Evolutionary conservation across 176 grass and related monocot species (phyloP).

Genomic region (Rhipidocladum racemiflorum): DNA sequence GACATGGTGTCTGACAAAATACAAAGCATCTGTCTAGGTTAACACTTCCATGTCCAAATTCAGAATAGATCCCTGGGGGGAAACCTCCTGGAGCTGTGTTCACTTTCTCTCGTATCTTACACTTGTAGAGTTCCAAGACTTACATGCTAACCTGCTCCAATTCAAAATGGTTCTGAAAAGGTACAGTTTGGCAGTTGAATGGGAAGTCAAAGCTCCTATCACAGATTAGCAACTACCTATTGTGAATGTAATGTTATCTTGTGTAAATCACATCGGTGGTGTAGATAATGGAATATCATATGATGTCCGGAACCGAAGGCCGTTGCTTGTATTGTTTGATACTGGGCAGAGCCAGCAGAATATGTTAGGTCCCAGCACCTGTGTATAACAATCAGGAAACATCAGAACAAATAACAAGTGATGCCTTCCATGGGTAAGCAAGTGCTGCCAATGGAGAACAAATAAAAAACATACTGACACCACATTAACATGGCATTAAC

Average conservation of each 20-base stretch:
- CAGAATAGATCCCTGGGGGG: not conserved
- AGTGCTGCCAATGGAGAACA: too few species aligned
- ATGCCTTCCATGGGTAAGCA: not conserved
- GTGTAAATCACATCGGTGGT: conserved; percentile 33
- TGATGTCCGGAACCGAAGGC: conserved; percentile 58
- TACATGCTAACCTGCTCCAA: not conserved
- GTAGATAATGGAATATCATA: conserved; percentile 56
- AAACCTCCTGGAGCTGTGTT: not conserved
- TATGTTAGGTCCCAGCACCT: conserved; percentile 75
- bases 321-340: conserved; percentile 50
- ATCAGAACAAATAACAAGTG: not conserved
- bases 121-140: not conserved
- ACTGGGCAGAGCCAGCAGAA: conserved; percentile 74
- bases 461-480: too few species aligned
- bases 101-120: not conserved
- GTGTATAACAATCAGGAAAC: not conserved
- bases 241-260: conserved; percentile 38
- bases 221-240: conserved; percentile 8
- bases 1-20: too few species aligned
- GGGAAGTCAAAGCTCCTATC: not conserved
- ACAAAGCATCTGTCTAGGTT: too few species aligned
- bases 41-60: conserved; percentile 11
- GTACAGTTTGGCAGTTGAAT: not conserved
- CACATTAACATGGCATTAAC: not conserved
- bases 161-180: conserved; percentile 2